Conservation (phyloP, 2,329 filamentous ascomycete genomes). For the Hymenoscyphus fraxineus region DNA sequence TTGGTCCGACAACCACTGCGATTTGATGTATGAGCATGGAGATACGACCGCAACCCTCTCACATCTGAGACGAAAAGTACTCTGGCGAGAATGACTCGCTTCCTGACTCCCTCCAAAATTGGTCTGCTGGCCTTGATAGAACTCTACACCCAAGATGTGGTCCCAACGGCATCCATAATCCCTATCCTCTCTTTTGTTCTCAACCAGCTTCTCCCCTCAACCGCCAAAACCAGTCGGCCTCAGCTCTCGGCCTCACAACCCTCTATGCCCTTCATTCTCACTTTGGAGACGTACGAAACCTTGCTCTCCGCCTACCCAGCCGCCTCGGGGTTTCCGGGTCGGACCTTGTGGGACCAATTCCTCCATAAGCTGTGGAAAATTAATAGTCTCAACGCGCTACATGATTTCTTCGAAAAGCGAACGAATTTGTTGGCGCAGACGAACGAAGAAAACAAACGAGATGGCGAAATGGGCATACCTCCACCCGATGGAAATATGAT, state of each 20-base stretch:
- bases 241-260: constrained; percentile 11
- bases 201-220: constrained; percentile 59
- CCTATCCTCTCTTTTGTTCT: constrained; percentile 77
- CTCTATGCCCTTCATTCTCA: constrained; percentile 42
- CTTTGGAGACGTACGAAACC: constrained; percentile 56
- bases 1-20: neutral
- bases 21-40: neutral
- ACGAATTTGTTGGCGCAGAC: constrained; percentile 56
- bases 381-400: constrained; percentile 75
- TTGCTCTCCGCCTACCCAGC: constrained; percentile 52
- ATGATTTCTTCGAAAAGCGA: constrained; percentile 67
- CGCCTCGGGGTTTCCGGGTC: constrained; percentile 61
- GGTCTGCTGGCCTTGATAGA: constrained; percentile 76
- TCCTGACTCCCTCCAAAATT: constrained; percentile 84
- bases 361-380: constrained; percentile 79
- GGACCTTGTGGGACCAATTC: constrained; percentile 84
- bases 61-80: neutral
- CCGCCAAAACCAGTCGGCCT: constrained; percentile 28
- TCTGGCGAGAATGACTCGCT: constrained; percentile 63
- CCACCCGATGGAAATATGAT: constrained; percentile 50
- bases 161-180: constrained; percentile 68
- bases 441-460: constrained; percentile 55
- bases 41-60: neutral
- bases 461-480: constrained; percentile 50
- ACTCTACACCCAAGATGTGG: constrained; percentile 70